Conservation (phyloP, 129 eudicot species). For the Glebionis coronaria region DNA sequence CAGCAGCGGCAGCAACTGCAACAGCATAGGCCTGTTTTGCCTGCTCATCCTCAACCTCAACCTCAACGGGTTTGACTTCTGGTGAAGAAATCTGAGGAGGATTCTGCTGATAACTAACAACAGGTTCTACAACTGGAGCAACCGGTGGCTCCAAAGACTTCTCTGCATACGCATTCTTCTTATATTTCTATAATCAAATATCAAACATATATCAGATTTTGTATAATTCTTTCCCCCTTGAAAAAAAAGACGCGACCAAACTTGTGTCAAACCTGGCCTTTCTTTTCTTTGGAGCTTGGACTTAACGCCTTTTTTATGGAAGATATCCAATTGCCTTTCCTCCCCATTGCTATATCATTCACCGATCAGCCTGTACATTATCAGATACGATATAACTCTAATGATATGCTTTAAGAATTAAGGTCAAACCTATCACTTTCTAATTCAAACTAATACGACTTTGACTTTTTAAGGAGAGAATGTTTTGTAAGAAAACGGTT, state of each 20-base stretch:
- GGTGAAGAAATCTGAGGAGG: conserved; percentile 30
- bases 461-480: conserved; percentile 5
- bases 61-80: conserved; percentile 35
- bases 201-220: conserved; percentile 1
- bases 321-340: conserved; percentile 77
- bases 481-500: conserved; percentile 1
- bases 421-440: conserved; percentile 13
- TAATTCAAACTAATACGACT: background rate
- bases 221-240: background rate
- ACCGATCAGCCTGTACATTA: conserved; percentile 28
- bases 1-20: conserved; percentile 69
- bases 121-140: conserved; percentile 26
- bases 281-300: conserved; percentile 70
- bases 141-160: conserved; percentile 33
- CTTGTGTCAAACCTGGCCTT: conserved; percentile 43
- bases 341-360: conserved; percentile 66
- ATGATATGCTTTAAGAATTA: background rate
- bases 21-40: conserved; percentile 56
- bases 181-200: conserved; percentile 28
- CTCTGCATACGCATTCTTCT: conserved; percentile 22
- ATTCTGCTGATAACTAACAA: conserved; percentile 20
- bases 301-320: conserved; percentile 84
- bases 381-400: background rate
- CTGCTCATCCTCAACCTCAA: conserved; percentile 68
- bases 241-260: background rate